Evolutionary conservation across 1,284 basidiomycete genomes (phyloP).

Genomic region (Apiotrichum siamense): DNA sequence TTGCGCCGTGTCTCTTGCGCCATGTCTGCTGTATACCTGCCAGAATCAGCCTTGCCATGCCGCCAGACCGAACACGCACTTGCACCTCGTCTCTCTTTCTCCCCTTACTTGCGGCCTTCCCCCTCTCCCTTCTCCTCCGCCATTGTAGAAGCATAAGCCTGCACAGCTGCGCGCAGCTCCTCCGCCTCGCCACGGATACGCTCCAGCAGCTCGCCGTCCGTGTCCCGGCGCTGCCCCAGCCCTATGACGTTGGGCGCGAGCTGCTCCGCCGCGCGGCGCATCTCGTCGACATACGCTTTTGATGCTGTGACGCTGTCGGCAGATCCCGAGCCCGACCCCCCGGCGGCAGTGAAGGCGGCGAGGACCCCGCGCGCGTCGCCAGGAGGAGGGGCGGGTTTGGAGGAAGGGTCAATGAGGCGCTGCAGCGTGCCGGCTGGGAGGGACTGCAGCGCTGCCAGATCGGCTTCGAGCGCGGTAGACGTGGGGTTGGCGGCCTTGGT

Average conservation of each 20-base stretch:
- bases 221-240: neutral
- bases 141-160: too few relatives aligned
- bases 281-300: conserved; percentile 11
- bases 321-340: neutral
- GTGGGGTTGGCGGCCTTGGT: neutral
- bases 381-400: neutral
- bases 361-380: neutral
- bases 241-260: neutral
- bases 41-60: too few relatives aligned
- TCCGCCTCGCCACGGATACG: conserved; percentile 6
- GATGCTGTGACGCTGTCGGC: neutral
- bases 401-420: conserved; percentile 11
- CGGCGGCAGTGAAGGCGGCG: neutral
- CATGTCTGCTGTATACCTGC: too few relatives aligned
- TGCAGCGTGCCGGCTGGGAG: conserved; percentile 5
- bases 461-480: neutral
- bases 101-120: too few relatives aligned
- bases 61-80: too few relatives aligned
- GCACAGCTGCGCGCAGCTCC: conserved; percentile 3
- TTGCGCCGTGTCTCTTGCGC: too few relatives aligned
- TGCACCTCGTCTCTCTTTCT: too few relatives aligned
- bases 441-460: conserved; percentile 7
- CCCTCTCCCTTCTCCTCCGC: too few relatives aligned
- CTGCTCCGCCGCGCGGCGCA: conserved; percentile 5
- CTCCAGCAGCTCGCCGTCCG: neutral